Percentiles rank a stretch among this genome's conserved stretches.
Conservation (phyloP, 2,329 filamentous ascomycete genomes). For the Epichloe gansuensis region DNA sequence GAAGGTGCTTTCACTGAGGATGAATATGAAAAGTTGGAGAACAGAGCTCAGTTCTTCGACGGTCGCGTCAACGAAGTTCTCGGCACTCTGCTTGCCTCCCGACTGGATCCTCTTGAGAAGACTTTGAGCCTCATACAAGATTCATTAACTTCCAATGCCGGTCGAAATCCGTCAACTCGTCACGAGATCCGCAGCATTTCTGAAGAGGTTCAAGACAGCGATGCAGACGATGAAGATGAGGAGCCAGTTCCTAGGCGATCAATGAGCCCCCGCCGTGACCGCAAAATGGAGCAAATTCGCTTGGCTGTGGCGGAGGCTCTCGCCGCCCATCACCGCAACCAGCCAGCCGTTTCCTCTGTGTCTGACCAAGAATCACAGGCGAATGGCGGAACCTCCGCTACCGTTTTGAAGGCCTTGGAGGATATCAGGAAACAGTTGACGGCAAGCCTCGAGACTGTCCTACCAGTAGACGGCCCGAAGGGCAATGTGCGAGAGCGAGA, state of each 20-base stretch:
- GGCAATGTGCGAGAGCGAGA: constrained; percentile 41
- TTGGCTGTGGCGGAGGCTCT: constrained; percentile 63
- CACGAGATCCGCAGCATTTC: constrained; percentile 55
- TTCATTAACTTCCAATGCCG: constrained; percentile 47
- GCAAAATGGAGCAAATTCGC: constrained; percentile 72
- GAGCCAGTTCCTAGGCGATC: constrained; percentile 53
- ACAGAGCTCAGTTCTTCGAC: constrained; percentile 80
- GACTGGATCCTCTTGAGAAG: constrained; percentile 70
- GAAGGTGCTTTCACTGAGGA: constrained; percentile 72
- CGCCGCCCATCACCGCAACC: constrained; percentile 37
- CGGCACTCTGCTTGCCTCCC: constrained; percentile 60
- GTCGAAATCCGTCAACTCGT: constrained; percentile 41
- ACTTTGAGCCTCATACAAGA: constrained; percentile 66
- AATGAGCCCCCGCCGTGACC: constrained; percentile 66
- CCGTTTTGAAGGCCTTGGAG: constrained; percentile 54
- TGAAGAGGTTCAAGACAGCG: constrained; percentile 63
- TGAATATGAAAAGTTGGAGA: constrained; percentile 72
- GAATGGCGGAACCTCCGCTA: constrained; percentile 30
- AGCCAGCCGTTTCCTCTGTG: constrained; percentile 17
- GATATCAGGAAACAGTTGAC: constrained; percentile 43
- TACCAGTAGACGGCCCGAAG: constrained; percentile 29
- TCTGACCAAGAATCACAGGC: constrained; percentile 10
- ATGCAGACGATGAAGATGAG: constrained; percentile 91
- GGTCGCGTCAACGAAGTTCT: constrained; percentile 80
- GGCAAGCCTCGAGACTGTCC: constrained; percentile 9